Evolutionary conservation across 2,329 filamentous ascomycete genomes (phyloP), one percentile per base, ranked within the genome.

Genomic region (Colletotrichum viniferum): DNA sequence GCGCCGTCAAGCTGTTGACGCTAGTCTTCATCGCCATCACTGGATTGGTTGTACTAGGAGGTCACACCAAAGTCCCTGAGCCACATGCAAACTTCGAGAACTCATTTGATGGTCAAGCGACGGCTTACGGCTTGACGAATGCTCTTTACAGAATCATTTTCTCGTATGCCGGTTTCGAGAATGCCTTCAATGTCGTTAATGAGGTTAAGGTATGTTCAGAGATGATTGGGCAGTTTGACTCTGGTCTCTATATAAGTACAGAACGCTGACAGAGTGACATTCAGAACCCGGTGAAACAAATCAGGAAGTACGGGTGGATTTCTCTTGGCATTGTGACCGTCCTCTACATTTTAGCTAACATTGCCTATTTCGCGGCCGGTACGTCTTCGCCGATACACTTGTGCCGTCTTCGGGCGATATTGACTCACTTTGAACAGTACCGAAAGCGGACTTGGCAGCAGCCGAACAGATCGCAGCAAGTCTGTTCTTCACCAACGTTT

Each of bases 111-210:
- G 71, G 71, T 1, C 56, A 24, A 6, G 71, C 71, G 12, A 70
- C 58, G 1, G 66, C 71, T 2, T 74, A 74, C 4, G 66, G 71
- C 5, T 38, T 70, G 58, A 74, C 71, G 0, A 74, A 60, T 6
- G 71, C 71, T 6, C 26, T 74, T n/a, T 74, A 74, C 28, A 21
- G 71, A 32, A 70, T 74, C n/a, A 74, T 65, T 3, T 74, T 74
- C 16, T 74, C 71, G 4, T 74, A 70, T 24, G 71, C 66, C 3
- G 43, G 91, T 1, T 92, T 88, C 75, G 82, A 86, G 4, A 92
- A 92, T 75, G 89, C 90, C 0, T 92, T 92, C 81, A 91, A 91
- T 72, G 86, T 93, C 3, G 89, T 90, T 65, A 92, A 92, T 69
- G 91, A 93, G 81, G 88, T 92, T 76, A 88, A 70, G 60, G 71